These are phyloP conservation scores for Vigna reflexopilosa DNA, from an alignment of 306 rosid species.

Conservation along the genomic window DNA sequence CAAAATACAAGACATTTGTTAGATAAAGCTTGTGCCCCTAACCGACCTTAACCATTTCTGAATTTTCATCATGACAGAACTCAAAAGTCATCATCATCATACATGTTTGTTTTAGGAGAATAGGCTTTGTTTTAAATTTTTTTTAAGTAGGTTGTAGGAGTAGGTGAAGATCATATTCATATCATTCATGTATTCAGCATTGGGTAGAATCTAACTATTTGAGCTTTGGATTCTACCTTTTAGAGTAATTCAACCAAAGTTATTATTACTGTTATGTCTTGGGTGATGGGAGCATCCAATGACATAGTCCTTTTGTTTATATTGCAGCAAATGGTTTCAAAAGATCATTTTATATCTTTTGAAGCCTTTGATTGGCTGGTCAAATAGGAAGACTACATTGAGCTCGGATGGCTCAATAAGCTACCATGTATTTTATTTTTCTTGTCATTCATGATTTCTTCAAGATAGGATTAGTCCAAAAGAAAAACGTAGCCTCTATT, in stretches of 20 bases:
- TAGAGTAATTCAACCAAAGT: slow-evolving; percentile 57
- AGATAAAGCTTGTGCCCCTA: slow-evolving; percentile 48
- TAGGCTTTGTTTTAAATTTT: slow-evolving; percentile 15
- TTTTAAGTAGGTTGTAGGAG: slow-evolving; percentile 45
- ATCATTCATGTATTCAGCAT: slow-evolving; percentile 57
- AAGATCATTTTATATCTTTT: slow-evolving; percentile 84
- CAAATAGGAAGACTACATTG: slow-evolving; percentile 54
- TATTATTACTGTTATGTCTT: slow-evolving; percentile 48
- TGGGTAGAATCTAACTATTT: slow-evolving; percentile 60
- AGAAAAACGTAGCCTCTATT: slow-evolving; percentile 44
- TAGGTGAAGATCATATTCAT: slow-evolving; percentile 56
- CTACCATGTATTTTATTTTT: slow-evolving; percentile 49
- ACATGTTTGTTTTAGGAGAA: slow-evolving; percentile 46
- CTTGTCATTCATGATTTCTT: slow-evolving; percentile 49
- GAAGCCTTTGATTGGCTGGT: slow-evolving; percentile 58
- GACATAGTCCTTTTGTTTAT: slow-evolving; percentile 66
- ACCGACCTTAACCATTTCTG: slow-evolving; percentile 45
- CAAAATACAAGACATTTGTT: slow-evolving; percentile 1
- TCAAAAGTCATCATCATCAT: slow-evolving; percentile 45
- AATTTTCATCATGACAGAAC: slow-evolving; percentile 43
- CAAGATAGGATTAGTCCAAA: slow-evolving; percentile 44
- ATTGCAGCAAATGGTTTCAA: slow-evolving; percentile 58
- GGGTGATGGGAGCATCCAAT: slow-evolving; percentile 86
- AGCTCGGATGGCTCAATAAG: slow-evolving; percentile 68
- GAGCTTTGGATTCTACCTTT: slow-evolving; percentile 87